A percentile compares a stretch with the other conserved stretches of the same genome.
Evolutionary conservation across 352 stramenopile species (phyloP).

Genomic region (Phytophthora europaea): DNA sequence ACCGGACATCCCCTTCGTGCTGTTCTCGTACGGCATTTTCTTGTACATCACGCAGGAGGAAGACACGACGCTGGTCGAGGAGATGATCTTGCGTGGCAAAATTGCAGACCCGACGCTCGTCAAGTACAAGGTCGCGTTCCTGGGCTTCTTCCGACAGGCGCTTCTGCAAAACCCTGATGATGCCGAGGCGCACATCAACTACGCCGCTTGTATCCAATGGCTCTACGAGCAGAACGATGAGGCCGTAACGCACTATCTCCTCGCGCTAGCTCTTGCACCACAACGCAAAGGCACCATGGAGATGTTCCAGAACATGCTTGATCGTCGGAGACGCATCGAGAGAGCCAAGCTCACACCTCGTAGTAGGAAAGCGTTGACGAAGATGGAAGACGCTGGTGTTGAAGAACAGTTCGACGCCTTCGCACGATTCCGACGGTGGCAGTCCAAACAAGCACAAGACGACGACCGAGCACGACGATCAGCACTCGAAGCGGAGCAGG

Average conservation of each 20-base stretch:
- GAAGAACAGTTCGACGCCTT: conserved; percentile 66
- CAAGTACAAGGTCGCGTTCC: conserved; percentile 83
- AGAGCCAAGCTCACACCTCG: conserved; percentile 37
- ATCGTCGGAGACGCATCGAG: conserved; percentile 55
- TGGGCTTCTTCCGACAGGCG: conserved; percentile 84
- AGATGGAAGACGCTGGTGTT: conserved; percentile 45
- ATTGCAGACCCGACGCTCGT: conserved; percentile 57
- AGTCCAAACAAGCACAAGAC: conserved; percentile 60
- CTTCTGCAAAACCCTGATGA: conserved; percentile 71
- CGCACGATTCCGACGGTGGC: conserved; percentile 77
- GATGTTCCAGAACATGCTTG: conserved; percentile 84
- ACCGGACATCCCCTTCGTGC: conserved; percentile 82
- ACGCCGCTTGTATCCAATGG: conserved; percentile 80
- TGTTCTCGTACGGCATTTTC: conserved; percentile 83
- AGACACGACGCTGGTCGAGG: conserved; percentile 66
- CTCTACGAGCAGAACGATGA: conserved; percentile 75
- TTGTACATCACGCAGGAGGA: conserved; percentile 80
- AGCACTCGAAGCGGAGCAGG: conserved; percentile 43
- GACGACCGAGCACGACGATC: conserved; percentile 53
- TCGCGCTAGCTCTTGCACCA: conserved; percentile 68
- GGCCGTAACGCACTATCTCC: conserved; percentile 72
- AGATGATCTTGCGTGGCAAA: conserved; percentile 75
- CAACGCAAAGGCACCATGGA: conserved; percentile 71
- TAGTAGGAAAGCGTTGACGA: conserved; percentile 19
- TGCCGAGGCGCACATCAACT: conserved; percentile 82